Base-by-base conservation (phyloP, 1,284 basidiomycete genomes). In the Porogramme epimiltina region DNA sequence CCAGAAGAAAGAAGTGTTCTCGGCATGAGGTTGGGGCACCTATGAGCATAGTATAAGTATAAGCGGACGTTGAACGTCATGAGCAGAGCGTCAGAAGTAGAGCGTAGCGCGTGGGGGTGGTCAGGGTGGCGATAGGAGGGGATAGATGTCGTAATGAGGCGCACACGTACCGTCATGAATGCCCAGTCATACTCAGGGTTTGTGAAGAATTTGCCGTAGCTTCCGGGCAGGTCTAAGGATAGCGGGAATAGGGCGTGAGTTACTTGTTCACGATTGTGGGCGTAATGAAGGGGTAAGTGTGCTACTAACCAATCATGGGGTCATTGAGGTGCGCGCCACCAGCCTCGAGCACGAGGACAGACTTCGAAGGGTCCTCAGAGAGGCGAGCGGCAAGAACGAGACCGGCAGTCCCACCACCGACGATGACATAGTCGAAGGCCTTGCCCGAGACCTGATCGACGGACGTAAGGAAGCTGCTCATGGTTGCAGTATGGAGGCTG, bases 341-440 rank as follows among this genome's bases (percentile, higher is more conserved):
- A 3, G 73, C 73, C 60, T 76, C 73, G n/a, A 75, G 59, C 13
- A 76, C 69, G 18, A 70, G 60, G 16, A 74, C 71, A 2, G 71
- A 56, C 15, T 47, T 55, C 28, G 37, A 40, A 4, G 60, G 49
- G 46, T 68, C 63, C 36, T 66, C 63, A 18, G 59, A 47, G 26
- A 68, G 54, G 10, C 66, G 60, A 2, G 55, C 45, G 2, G 64
- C 66, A 16, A 69, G 42, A 16, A 62, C 60, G 10, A 66, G 56
- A 5, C 62, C 64, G 13, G 60, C 60, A 10, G 55, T 62, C 4
- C 50, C 50, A 15, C 43, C 43, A 22, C 43, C 43, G 9, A 45
- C 15, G 33, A 45, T 16, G 33, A 45, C 23, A 23, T 23, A 45
- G 33, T 45, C 43, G 43, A 45, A 45, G 20, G 33, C 43, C 23